Evolutionary conservation across 1,139 yeast genomes (phyloP).

Genomic region (Geotrichum reessii): DNA sequence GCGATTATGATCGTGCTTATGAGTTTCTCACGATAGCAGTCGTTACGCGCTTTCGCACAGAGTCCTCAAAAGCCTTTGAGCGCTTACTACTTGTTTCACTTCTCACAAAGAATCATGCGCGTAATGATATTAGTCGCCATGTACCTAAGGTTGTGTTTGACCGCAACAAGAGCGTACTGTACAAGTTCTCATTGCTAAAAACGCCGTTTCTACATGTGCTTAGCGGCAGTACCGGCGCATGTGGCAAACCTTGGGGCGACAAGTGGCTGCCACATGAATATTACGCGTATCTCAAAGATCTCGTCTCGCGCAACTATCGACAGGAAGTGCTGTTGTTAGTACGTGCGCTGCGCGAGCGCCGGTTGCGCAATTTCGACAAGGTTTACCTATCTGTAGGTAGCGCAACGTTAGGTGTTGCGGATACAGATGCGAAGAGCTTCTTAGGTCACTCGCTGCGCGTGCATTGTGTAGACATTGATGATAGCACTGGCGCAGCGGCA

Average conservation of each 20-base stretch:
- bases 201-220: neutral
- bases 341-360: slow-evolving; percentile 8
- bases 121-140: slow-evolving; percentile 3
- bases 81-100: slow-evolving; percentile 20
- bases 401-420: neutral
- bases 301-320: neutral
- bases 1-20: slow-evolving; percentile 24
- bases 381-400: slow-evolving; percentile 9
- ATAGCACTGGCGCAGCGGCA: neutral
- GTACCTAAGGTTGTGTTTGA: slow-evolving; percentile 9
- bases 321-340: slow-evolving; percentile 5
- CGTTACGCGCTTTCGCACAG: slow-evolving; percentile 17
- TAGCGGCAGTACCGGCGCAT: neutral
- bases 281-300: neutral
- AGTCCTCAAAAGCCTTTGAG: slow-evolving; percentile 17
- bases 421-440: neutral
- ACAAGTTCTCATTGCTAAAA: slow-evolving; percentile 5
- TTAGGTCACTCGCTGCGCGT: neutral
- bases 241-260: neutral
- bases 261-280: neutral
- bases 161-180: neutral
- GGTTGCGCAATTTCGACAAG: slow-evolving; percentile 3
- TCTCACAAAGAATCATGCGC: slow-evolving; percentile 17
- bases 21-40: slow-evolving; percentile 26
- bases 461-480: neutral